Base-by-base conservation (phyloP, 805 yeast genomes). In the Vanderwaltozyma polyspora region DNA sequence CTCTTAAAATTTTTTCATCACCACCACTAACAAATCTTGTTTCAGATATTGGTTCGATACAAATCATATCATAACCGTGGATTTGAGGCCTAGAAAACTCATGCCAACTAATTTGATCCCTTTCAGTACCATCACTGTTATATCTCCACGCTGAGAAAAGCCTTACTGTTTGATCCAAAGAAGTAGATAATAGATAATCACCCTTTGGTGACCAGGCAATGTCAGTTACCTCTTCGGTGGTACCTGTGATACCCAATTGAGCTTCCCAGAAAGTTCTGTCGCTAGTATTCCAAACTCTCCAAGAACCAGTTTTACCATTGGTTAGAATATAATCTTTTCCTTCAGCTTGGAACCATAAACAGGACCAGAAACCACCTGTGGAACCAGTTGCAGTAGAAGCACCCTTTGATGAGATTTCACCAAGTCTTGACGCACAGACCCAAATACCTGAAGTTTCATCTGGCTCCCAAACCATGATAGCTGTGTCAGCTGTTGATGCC, bases 381-480 rank as follows among this genome's bases (percentile, higher is more conserved):
- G 98, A 80, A 6, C 99, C 99, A 0, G 98, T 91, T 4, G 98
- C 98, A 0, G 98, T 86, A 4, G 94, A 81, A 0, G 99, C 95
- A 48, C 99, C 99, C 59, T 91, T 89, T 32, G 86, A 80, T 28
- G 94, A 79, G 40, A 91, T 67, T 48, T 93, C 97, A 30, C 99
- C 99, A 14, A 91, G 62, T 45, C 97, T 65, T 14, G 77, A 64
- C 7, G 68, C 68, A 33, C 93, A 80, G 15, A 82, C 67, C 98
- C 98, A 91, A 31, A 91, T 77, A 3, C 95, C 95, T 5, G 94
- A 81, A 2, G 71, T 66, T 30, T 62, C 64, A 57, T 89, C 96
- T 42, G 94, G 89, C 50, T 78, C 79, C 98, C 98, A 91, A 8
- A 86, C 63, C 82, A 91, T 87, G 32, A 89, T 63, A 0, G 95